phyloP scores from a whole-genome alignment of 495 filamentous ascomycete species.

The Daldinia grandis region DNA sequence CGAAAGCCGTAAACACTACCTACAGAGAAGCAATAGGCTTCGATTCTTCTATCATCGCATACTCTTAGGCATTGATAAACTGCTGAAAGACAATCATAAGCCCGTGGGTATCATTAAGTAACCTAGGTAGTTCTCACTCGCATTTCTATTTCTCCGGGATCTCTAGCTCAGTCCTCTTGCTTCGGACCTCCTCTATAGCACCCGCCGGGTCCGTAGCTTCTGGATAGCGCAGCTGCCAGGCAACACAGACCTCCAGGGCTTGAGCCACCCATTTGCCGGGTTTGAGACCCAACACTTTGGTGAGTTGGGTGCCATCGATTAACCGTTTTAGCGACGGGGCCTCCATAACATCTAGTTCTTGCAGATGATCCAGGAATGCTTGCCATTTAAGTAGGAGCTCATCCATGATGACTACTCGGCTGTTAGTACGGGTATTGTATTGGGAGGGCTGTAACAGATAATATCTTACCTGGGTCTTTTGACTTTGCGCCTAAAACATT shows the following conservation, averaged over 20 bases:
- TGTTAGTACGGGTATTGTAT: constrained; percentile 9
- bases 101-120: constrained; percentile 32
- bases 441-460: background rate
- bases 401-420: constrained; percentile 38
- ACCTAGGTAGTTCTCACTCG: background rate
- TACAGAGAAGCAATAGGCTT: background rate
- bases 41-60: background rate
- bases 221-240: constrained; percentile 88
- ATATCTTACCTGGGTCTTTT: constrained; percentile 21
- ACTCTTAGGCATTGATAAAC: background rate
- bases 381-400: constrained; percentile 60
- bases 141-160: constrained; percentile 45
- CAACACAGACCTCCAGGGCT: constrained; percentile 74
- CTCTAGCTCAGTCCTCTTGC: constrained; percentile 64
- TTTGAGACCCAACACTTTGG: constrained; percentile 64
- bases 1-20: background rate
- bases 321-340: constrained; percentile 64
- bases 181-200: constrained; percentile 70
- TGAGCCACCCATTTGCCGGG: constrained; percentile 81
- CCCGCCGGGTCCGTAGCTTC: constrained; percentile 64
- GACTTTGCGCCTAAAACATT: constrained; percentile 38
- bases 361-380: constrained; percentile 63
- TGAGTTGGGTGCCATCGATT: constrained; percentile 72
- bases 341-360: constrained; percentile 59
- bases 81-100: background rate